Percentiles rank a stretch among this genome's conserved stretches.
These are phyloP conservation scores for Colletotrichum coccodes DNA, from an alignment of 2,329 filamentous ascomycete species.

Conservation along the genomic window DNA sequence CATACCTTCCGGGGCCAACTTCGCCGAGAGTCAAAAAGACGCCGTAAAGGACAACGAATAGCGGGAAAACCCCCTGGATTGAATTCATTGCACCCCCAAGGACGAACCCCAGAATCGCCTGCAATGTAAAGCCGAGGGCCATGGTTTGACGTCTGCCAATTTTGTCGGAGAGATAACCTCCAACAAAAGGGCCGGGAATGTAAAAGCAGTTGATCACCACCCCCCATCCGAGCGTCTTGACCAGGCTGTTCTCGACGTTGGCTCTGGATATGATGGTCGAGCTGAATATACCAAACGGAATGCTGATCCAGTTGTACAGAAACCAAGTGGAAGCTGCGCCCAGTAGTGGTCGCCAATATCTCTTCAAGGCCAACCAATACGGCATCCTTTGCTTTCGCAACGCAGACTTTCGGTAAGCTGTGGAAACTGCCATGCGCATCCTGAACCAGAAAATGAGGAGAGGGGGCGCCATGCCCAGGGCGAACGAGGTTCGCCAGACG, in stretches of 20 bases:
- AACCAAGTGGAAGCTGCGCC: slow-evolving; percentile 62
- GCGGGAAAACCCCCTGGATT: slow-evolving; percentile 57
- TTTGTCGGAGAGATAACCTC: slow-evolving; percentile 57
- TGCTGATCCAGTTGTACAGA: slow-evolving; percentile 63
- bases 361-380: slow-evolving; percentile 56
- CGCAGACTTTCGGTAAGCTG: slow-evolving; percentile 56
- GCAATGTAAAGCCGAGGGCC: slow-evolving; percentile 58
- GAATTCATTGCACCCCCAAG: slow-evolving; percentile 56
- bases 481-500: slow-evolving; percentile 64
- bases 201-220: slow-evolving; percentile 62
- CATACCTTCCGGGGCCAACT: slow-evolving; percentile 58
- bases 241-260: slow-evolving; percentile 51
- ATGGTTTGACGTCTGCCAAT: slow-evolving; percentile 62
- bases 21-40: slow-evolving; percentile 60
- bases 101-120: slow-evolving; percentile 58
- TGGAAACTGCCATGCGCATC: slow-evolving; percentile 60
- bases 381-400: slow-evolving; percentile 56
- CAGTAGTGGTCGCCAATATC: slow-evolving; percentile 60
- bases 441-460: slow-evolving; percentile 64
- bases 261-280: slow-evolving; percentile 59
- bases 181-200: slow-evolving; percentile 57
- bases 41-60: slow-evolving; percentile 62
- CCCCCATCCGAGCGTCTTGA: slow-evolving; percentile 55
- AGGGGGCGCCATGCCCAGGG: slow-evolving; percentile 59
- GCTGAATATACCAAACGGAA: slow-evolving; percentile 65